A percentile compares a stretch with the other conserved stretches of the same genome.
Conservation (phyloP, 108 stramenopile genomes). For the Cyclostephanos invisitatus region DNA sequence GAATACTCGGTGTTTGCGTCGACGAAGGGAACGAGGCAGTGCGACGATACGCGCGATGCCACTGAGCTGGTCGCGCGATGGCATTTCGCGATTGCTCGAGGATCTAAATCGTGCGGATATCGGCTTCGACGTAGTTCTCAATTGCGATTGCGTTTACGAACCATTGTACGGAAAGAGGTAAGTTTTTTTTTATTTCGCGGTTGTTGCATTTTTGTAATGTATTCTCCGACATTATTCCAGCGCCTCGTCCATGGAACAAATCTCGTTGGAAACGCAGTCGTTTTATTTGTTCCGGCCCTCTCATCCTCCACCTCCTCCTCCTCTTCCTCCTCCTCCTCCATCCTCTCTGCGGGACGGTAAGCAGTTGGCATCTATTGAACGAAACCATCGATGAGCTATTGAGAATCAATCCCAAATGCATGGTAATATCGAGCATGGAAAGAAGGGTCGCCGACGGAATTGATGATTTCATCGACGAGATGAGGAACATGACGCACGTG, state of each 20-base stretch:
- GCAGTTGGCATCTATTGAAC: slow-evolving; percentile 64
- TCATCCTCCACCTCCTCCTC: neutral
- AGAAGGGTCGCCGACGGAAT: slow-evolving; percentile 70
- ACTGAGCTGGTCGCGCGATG: slow-evolving; percentile 57
- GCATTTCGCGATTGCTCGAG: slow-evolving; percentile 16
- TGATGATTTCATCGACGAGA: slow-evolving; percentile 57
- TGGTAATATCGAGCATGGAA: slow-evolving; percentile 74
- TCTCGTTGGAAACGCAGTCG: too few relatives aligned
- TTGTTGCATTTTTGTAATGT: neutral
- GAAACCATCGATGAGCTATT: slow-evolving; percentile 68
- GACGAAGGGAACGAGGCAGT: neutral
- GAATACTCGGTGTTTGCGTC: too few relatives aligned
- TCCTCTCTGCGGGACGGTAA: too few relatives aligned
- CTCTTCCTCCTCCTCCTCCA: neutral
- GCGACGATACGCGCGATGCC: slow-evolving; percentile 39
- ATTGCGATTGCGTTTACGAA: slow-evolving; percentile 88
- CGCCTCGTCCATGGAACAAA: neutral
- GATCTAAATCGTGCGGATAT: slow-evolving; percentile 11
- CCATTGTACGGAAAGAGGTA: slow-evolving; percentile 74
- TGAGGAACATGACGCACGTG: slow-evolving; percentile 38
- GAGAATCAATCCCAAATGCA: slow-evolving; percentile 48
- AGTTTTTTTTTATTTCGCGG: neutral
- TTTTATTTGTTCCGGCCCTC: too few relatives aligned
- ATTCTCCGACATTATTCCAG: neutral
- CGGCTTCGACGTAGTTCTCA: slow-evolving; percentile 75